These are phyloP conservation scores for Dactylella cylindrospora DNA, from an alignment of 2,329 filamentous ascomycete genomes.

Conservation along the genomic window DNA sequence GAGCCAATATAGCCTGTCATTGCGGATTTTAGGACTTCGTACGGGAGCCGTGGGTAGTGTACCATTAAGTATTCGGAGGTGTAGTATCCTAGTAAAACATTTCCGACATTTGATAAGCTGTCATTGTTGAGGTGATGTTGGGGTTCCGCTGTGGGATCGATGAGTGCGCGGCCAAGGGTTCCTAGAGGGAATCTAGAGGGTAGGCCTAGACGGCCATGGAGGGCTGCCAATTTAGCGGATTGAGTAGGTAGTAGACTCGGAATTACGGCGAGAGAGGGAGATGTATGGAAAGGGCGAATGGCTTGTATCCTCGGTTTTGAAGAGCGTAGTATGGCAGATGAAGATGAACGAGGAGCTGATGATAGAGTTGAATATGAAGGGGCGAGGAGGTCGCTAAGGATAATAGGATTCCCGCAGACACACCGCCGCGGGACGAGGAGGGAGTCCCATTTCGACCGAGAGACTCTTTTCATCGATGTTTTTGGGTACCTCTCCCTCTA, in stretches of 20 bases:
- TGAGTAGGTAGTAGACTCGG: slow-evolving; percentile 26
- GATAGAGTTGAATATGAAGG: slow-evolving; percentile 23
- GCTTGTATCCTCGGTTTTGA: slow-evolving; percentile 12
- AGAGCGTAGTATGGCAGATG: slow-evolving; percentile 9
- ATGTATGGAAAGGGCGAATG: slow-evolving; percentile 17
- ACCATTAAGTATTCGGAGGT: slow-evolving; percentile 83
- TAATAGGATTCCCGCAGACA: slow-evolving; percentile 37
- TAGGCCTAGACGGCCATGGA: slow-evolving; percentile 84
- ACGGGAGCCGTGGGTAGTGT: slow-evolving; percentile 86
- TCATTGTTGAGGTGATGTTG: slow-evolving; percentile 84
- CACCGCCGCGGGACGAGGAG: slow-evolving; percentile 42
- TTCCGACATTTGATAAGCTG: slow-evolving; percentile 76
- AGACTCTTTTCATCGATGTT: slow-evolving; percentile 42
- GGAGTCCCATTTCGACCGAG: slow-evolving; percentile 41
- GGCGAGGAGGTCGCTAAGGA: slow-evolving; percentile 25
- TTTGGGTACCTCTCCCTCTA: no score
- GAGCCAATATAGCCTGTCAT: slow-evolving; percentile 81
- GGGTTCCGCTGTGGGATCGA: slow-evolving; percentile 80
- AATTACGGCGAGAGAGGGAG: slow-evolving; percentile 21
- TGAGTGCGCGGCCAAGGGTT: slow-evolving; percentile 80
- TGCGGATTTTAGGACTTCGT: slow-evolving; percentile 81
- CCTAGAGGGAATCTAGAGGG: slow-evolving; percentile 78
- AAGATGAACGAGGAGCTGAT: slow-evolving; percentile 1
- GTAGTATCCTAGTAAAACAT: slow-evolving; percentile 83
- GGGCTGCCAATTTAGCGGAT: slow-evolving; percentile 87